Evolutionary conservation across 768 basidiomycete genomes (phyloP).

Genomic region (Amanita inopinata): DNA sequence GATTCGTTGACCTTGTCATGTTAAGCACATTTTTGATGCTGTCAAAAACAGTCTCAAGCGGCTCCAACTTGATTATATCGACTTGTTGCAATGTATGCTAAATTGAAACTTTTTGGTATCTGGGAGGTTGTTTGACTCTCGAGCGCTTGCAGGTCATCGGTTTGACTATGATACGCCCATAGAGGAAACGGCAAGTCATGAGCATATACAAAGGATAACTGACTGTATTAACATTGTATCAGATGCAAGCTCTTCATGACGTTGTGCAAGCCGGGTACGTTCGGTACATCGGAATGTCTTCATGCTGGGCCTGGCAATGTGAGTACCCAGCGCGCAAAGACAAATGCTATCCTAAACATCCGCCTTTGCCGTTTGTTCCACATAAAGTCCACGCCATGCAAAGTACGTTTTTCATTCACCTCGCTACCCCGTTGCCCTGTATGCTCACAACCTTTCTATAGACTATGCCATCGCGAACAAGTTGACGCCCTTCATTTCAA

Average conservation of each 20-base stretch:
- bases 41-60: slow-evolving; percentile 54
- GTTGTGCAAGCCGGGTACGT: slow-evolving; percentile 58
- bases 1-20: slow-evolving; percentile 12
- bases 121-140: slow-evolving; percentile 19
- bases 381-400: slow-evolving; percentile 55
- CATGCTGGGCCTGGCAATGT: slow-evolving; percentile 49
- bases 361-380: background rate
- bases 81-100: background rate
- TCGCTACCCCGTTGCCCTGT: background rate
- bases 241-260: slow-evolving; percentile 64
- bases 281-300: slow-evolving; percentile 51
- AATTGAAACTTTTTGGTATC: background rate
- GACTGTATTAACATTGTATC: background rate
- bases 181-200: slow-evolving; percentile 34
- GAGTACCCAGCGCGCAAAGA: slow-evolving; percentile 13
- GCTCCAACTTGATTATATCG: slow-evolving; percentile 55
- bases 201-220: background rate
- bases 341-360: background rate
- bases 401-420: slow-evolving; percentile 23
- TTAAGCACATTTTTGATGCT: slow-evolving; percentile 62
- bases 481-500: slow-evolving; percentile 53
- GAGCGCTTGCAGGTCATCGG: slow-evolving; percentile 35
- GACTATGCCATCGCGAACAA: slow-evolving; percentile 54
- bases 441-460: slow-evolving; percentile 12
- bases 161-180: slow-evolving; percentile 52